phyloP scores from a whole-genome alignment of 192 early-diverging fungal species.

The Geosiphon pyriformis region DNA sequence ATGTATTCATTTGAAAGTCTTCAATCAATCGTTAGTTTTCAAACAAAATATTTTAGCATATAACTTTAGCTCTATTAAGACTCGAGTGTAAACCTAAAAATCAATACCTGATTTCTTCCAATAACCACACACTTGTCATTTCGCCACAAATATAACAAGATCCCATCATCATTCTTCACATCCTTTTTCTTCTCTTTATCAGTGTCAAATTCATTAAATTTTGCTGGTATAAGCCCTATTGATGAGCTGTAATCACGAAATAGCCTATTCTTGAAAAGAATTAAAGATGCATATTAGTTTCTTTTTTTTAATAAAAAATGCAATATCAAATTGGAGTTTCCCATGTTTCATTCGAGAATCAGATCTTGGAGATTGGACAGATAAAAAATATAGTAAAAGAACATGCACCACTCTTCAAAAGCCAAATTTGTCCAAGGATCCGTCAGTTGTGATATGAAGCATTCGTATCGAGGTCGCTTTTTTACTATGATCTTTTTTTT shows the following conservation, averaged over 20 bases:
- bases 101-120: constrained; percentile 84
- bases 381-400: neutral
- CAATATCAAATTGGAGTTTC: too few relatives aligned
- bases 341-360: too few relatives aligned
- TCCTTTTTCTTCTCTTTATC: neutral
- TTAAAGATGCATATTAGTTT: neutral
- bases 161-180: constrained; percentile 3
- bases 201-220: neutral
- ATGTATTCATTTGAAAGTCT: too few relatives aligned
- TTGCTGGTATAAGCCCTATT: too few relatives aligned
- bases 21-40: too few relatives aligned
- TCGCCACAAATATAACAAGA: constrained; percentile 83
- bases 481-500: too few relatives aligned
- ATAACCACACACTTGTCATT: constrained; percentile 86
- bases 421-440: constrained; percentile 82
- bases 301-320: too few relatives aligned
- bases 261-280: constrained; percentile 47
- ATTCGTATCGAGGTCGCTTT: constrained; percentile 33
- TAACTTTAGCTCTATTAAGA: too few relatives aligned
- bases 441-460: constrained; percentile 59
- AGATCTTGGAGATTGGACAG: neutral
- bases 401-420: constrained; percentile 73
- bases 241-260: constrained; percentile 66
- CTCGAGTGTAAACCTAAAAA: neutral
- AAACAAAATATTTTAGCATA: too few relatives aligned